phyloP scores from a whole-genome alignment of 352 stramenopile species.

The Phytopythium chamaehyphon region DNA sequence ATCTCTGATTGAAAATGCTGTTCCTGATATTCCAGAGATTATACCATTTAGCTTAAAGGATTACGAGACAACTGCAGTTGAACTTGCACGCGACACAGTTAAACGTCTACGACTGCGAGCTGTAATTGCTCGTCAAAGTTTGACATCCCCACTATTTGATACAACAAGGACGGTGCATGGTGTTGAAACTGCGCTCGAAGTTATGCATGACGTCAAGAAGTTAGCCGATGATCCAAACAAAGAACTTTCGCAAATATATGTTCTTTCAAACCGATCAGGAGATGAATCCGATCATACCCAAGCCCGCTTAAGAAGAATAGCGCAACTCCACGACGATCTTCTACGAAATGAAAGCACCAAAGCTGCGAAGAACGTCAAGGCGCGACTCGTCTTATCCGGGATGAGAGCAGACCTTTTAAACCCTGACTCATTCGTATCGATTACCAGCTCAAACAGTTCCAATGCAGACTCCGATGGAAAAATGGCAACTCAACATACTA shows the following conservation, averaged over 20 bases:
- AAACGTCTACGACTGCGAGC: constrained; percentile 24
- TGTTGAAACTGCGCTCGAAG: constrained; percentile 70
- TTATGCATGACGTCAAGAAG: constrained; percentile 54
- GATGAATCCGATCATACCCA: no score
- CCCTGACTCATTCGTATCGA: no score
- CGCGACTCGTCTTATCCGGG: not conserved
- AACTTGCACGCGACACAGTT: constrained; percentile 21
- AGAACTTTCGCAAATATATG: no score
- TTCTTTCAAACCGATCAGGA: no score
- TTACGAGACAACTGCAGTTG: constrained; percentile 62
- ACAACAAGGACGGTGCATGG: constrained; percentile 39
- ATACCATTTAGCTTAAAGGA: constrained; percentile 54
- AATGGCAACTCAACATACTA: not conserved
- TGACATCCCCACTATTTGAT: constrained; percentile 73
- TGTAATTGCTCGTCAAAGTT: constrained; percentile 20
- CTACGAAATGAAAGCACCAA: not conserved
- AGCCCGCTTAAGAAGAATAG: no score
- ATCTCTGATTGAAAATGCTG: constrained; percentile 40
- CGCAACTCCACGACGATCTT: not conserved
- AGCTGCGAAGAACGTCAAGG: not conserved
- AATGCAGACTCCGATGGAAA: no score
- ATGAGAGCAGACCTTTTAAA: no score
- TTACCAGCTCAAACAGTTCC: no score
- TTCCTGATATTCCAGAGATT: constrained; percentile 26
- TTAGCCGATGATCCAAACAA: not conserved